phyloP scores from a whole-genome alignment of 805 yeast genomes.

The Wickerhamomyces alni region DNA sequence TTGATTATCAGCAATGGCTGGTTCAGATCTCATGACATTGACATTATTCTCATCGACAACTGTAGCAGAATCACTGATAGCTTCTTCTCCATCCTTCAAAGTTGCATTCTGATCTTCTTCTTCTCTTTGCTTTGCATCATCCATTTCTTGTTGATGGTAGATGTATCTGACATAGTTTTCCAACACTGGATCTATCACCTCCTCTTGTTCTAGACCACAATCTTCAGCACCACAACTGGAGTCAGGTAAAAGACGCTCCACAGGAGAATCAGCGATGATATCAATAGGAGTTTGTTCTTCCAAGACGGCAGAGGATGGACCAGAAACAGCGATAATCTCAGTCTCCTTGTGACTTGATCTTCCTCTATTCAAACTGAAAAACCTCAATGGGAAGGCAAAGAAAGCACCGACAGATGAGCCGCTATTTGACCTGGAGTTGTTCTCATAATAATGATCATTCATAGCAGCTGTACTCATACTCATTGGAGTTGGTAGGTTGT shows the following conservation, averaged over 20 bases:
- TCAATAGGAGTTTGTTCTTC: conserved; percentile 1
- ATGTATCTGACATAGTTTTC: conserved; percentile 9
- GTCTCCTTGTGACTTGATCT: background rate
- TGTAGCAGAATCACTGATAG: too few species aligned
- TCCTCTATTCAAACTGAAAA: background rate
- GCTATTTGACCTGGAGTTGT: too few species aligned
- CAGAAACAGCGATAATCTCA: background rate
- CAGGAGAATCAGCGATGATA: conserved; percentile 1
- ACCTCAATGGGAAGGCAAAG: conserved; percentile 1
- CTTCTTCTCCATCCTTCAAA: background rate
- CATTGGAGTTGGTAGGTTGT: too few species aligned
- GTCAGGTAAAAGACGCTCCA: background rate
- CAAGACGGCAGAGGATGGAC: background rate
- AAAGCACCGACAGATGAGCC: background rate
- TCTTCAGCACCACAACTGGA: background rate
- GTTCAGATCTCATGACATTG: too few species aligned
- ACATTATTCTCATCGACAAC: too few species aligned
- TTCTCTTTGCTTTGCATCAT: background rate
- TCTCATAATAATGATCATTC: too few species aligned
- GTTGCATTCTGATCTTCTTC: background rate
- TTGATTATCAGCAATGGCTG: too few species aligned
- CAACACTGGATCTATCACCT: conserved; percentile 5
- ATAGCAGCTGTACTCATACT: too few species aligned
- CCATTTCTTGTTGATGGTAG: background rate
- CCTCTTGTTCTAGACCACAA: background rate